Base-by-base conservation (phyloP, 805 yeast genomes). In the Candida ponderosae region DNA sequence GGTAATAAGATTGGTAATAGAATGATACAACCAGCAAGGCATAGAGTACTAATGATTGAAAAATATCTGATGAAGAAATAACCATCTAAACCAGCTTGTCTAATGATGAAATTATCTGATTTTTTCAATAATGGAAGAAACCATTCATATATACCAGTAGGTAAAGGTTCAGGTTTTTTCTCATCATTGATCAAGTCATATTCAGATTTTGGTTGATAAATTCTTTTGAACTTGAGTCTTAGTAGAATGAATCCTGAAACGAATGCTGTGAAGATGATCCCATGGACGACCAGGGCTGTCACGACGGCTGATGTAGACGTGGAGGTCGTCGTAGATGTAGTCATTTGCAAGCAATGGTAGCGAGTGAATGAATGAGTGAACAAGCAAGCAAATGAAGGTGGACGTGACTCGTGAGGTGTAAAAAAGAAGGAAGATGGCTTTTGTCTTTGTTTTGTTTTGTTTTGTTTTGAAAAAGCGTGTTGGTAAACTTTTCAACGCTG, bases 21-120 rank as follows among this genome's bases (percentile, higher is more conserved):
- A 21, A 77, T 48, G 4, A 72, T 23, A 38, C 76, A 57, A 5
- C 85, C 83, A 32, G 76, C 62, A 1, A 77, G 66, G 40, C 79
- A 74, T 30, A 77, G 54, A 6, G 64, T 42, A 11, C 74, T 63
- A 44, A 86, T 63, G 28, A 82, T 51, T 35, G 74, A 68, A 21
- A 93, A 58, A 54, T 83, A 93, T 46, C 98, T 70, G 43, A 88
- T 62, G 57, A 89, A 90, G 54, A 93, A 80, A 63, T 85, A 90
- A 5, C 96, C 97, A 56, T 90, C 97, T n/a, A 90, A 56, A 15
- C 97, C 97, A 17, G 93, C 81, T 51, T 90, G 94, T 46, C 81
- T 79, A 41, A 90, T 75, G 38, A 89, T 68, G 52, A 84, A 84
- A 34, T 81, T 64, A 39, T 84, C 88, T 1, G 86, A 75, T 52